A percentile compares a stretch with the other conserved stretches of the same genome.
Conservation (phyloP, 2,329 filamentous ascomycete species). For the Leptographium flavum region DNA sequence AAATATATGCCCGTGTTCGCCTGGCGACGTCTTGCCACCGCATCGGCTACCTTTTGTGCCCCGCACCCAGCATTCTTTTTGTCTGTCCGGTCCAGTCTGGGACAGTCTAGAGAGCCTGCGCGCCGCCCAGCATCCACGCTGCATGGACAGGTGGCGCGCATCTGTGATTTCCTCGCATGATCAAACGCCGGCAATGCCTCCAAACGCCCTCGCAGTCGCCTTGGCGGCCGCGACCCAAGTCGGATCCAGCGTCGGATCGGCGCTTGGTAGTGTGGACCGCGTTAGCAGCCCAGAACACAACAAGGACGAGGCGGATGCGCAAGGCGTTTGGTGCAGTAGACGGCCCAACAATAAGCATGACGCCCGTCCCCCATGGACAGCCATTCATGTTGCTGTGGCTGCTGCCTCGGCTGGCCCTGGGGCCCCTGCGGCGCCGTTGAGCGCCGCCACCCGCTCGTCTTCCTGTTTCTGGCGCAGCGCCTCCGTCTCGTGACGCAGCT, state of each 20-base stretch:
- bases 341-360: no score
- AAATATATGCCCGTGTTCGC: background rate
- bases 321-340: no score
- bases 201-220: background rate
- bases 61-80: background rate
- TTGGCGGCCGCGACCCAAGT: background rate
- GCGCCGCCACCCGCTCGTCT: slow-evolving; percentile 45
- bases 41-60: background rate
- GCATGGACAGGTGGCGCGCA: background rate
- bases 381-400: slow-evolving; percentile 14
- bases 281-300: background rate
- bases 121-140: background rate
- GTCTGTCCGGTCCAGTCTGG: no score
- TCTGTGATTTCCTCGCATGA: background rate
- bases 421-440: no score
- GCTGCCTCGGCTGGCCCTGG: slow-evolving; percentile 11
- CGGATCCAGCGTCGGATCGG: background rate
- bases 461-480: slow-evolving; percentile 60
- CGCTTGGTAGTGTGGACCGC: background rate
- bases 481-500: slow-evolving; percentile 74
- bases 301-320: no score
- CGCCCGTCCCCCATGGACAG: background rate
- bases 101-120: background rate
- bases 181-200: background rate
- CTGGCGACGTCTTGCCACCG: background rate